Percentiles rank a stretch among this genome's conserved stretches.
These are phyloP conservation scores for Pythium apleroticum DNA, from an alignment of 352 stramenopile species.

Conservation along the genomic window DNA sequence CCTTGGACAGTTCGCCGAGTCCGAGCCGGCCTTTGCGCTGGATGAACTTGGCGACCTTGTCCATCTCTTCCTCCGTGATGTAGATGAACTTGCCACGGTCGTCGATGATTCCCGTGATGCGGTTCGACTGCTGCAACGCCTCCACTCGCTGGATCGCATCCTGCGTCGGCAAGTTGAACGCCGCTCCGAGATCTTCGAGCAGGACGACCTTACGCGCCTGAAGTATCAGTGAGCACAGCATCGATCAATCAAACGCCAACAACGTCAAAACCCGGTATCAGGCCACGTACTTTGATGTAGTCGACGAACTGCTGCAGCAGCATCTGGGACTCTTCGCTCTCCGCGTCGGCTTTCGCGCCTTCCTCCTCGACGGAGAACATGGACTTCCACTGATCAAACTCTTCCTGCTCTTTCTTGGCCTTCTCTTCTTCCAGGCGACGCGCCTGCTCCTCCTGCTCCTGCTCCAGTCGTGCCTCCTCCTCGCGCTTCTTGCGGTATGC, in stretches of 20 bases:
- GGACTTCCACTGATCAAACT: slow-evolving; percentile 79
- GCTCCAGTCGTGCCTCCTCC: slow-evolving; percentile 49
- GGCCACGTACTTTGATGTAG: slow-evolving; percentile 50
- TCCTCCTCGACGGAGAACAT: slow-evolving; percentile 74
- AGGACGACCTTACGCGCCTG: slow-evolving; percentile 72
- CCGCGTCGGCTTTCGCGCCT: slow-evolving; percentile 47
- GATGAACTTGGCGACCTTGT: slow-evolving; percentile 71
- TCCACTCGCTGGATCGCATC: slow-evolving; percentile 68
- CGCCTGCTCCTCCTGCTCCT: slow-evolving; percentile 46
- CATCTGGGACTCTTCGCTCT: slow-evolving; percentile 60
- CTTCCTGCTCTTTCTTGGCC: slow-evolving; percentile 61
- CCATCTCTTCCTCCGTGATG: slow-evolving; percentile 78
- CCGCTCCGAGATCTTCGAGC: slow-evolving; percentile 65
- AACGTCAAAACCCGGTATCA: neutral
- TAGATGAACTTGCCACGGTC: slow-evolving; percentile 84
- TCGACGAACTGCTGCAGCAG: slow-evolving; percentile 74
- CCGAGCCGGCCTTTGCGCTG: slow-evolving; percentile 61
- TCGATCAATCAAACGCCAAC: neutral
- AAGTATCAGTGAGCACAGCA: neutral
- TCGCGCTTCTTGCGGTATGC: slow-evolving; percentile 58
- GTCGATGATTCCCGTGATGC: slow-evolving; percentile 72
- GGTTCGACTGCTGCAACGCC: slow-evolving; percentile 48
- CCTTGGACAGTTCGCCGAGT: slow-evolving; percentile 62
- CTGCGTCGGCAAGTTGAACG: slow-evolving; percentile 67
- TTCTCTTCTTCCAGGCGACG: slow-evolving; percentile 47